These are phyloP conservation scores for Wallacemonas rigidus DNA, from an alignment of 208 protist species.

Conservation along the genomic window DNA sequence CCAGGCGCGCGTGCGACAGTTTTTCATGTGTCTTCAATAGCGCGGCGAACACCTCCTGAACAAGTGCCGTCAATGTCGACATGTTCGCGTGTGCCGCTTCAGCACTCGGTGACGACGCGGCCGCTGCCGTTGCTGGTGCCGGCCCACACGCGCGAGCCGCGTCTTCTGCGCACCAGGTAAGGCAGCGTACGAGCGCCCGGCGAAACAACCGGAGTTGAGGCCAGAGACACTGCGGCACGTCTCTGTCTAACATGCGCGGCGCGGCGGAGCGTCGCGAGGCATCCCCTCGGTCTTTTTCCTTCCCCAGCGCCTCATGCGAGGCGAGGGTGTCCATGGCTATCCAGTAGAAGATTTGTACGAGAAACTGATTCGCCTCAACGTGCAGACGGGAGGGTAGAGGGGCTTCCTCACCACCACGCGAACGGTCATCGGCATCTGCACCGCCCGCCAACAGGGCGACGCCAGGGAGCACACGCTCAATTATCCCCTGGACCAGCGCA, in stretches of 20 bases:
- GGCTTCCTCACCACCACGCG: not conserved
- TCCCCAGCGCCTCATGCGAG: conserved; percentile 19
- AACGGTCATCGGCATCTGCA: conserved; percentile 3
- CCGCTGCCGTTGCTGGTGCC: not conserved
- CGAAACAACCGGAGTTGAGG: conserved; percentile 37
- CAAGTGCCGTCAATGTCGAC: conserved; percentile 25
- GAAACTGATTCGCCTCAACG: conserved; percentile 63
- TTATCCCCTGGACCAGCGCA: conserved; percentile 32
- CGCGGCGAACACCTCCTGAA: conserved; percentile 36
- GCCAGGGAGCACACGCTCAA: conserved; percentile 40
- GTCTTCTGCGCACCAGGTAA: conserved; percentile 44
- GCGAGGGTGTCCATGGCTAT: conserved; percentile 51
- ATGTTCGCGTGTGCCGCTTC: not conserved
- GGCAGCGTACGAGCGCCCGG: conserved; percentile 54
- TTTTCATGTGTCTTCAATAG: conserved; percentile 56
- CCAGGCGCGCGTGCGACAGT: conserved; percentile 36
- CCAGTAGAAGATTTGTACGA: conserved; percentile 65
- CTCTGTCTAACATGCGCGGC: conserved; percentile 54
- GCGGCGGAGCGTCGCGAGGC: not conserved
- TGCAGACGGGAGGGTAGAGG: conserved; percentile 41
- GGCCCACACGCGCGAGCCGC: not conserved
- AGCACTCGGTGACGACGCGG: not conserved
- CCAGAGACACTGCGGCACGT: conserved; percentile 60
- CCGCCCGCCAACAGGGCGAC: conserved; percentile 48
- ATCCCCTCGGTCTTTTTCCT: not conserved